Percentiles rank a stretch among this genome's conserved stretches.
Conservation (phyloP, 2,329 filamentous ascomycete genomes). For the Talaromyces sp. region DNA sequence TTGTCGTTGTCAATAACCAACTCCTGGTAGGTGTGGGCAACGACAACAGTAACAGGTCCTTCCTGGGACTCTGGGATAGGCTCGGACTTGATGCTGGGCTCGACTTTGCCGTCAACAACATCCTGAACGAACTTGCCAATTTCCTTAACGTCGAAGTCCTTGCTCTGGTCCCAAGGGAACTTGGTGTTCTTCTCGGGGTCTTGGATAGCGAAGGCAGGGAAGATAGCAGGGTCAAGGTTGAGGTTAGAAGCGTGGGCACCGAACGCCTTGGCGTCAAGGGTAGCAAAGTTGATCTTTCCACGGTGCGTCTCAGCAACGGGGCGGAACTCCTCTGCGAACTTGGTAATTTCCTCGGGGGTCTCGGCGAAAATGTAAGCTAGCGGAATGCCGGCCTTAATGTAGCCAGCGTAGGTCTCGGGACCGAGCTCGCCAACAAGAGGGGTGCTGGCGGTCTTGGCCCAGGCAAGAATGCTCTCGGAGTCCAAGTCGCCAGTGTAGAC, state of each 20-base stretch:
- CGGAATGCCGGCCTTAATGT: constrained; percentile 87
- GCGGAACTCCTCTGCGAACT: constrained; percentile 72
- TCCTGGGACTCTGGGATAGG: constrained; percentile 91
- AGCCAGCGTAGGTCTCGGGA: constrained; percentile 90
- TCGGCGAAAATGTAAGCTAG: constrained; percentile 98
- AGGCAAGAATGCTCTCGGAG: constrained; percentile 70
- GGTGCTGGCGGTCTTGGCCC: constrained; percentile 78
- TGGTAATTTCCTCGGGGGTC: constrained; percentile 79
- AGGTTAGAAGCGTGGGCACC: constrained; percentile 94
- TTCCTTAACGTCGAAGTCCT: constrained; percentile 67
- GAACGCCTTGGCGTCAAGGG: constrained; percentile 90
- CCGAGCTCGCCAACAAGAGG: constrained; percentile 94
- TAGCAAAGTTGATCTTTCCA: constrained; percentile 94
- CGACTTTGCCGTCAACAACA: constrained; percentile 79
- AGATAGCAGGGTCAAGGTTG: constrained; percentile 92
- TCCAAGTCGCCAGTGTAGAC: constrained; percentile 78
- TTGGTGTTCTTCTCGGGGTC: constrained; percentile 93
- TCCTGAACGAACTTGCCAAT: constrained; percentile 81
- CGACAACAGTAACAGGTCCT: constrained; percentile 77
- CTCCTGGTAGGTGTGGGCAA: constrained; percentile 89
- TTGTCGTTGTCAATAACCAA: constrained; percentile 89
- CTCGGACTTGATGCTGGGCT: constrained; percentile 98
- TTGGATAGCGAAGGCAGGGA: constrained; percentile 97
- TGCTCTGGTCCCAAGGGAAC: constrained; percentile 84
- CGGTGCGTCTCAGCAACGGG: constrained; percentile 85